These are phyloP conservation scores for Cryphonectria japonica DNA, from an alignment of 2,329 filamentous ascomycete genomes.

Conservation along the genomic window DNA sequence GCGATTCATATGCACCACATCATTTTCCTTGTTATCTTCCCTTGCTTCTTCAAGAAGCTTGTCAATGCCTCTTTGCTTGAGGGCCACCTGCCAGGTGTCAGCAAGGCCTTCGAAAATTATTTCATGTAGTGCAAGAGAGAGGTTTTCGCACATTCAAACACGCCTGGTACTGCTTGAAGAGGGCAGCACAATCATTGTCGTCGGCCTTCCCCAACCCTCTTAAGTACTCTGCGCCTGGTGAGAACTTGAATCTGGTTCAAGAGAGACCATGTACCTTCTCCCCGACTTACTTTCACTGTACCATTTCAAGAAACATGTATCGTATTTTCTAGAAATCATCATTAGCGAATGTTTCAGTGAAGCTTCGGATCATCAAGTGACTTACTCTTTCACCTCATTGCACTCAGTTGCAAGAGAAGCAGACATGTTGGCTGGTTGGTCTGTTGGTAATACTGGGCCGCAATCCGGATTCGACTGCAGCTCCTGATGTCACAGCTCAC, in stretches of 20 bases:
- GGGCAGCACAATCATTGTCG: constrained; percentile 74
- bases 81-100: constrained; percentile 66
- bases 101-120: background rate
- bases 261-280: constrained; percentile 18
- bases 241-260: constrained; percentile 15
- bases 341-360: background rate
- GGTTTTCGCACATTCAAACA: constrained; percentile 73
- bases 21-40: constrained; percentile 87
- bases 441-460: background rate
- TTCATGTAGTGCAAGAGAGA: background rate
- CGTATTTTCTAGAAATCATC: constrained; percentile 71
- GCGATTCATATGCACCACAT: constrained; percentile 67
- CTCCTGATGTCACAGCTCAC: background rate
- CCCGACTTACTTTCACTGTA: constrained; percentile 87
- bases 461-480: background rate
- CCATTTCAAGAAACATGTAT: constrained; percentile 98
- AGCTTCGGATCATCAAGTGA: constrained; percentile 5
- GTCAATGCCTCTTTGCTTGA: constrained; percentile 90
- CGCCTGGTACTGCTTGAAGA: constrained; percentile 87
- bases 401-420: constrained; percentile 93
- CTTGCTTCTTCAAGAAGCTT: constrained; percentile 89
- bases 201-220: constrained; percentile 80
- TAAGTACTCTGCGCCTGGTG: constrained; percentile 73
- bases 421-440: constrained; percentile 66
- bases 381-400: constrained; percentile 93